Conservation (phyloP, 306 rosid genomes). For the Leucaena leucocephala region DNA sequence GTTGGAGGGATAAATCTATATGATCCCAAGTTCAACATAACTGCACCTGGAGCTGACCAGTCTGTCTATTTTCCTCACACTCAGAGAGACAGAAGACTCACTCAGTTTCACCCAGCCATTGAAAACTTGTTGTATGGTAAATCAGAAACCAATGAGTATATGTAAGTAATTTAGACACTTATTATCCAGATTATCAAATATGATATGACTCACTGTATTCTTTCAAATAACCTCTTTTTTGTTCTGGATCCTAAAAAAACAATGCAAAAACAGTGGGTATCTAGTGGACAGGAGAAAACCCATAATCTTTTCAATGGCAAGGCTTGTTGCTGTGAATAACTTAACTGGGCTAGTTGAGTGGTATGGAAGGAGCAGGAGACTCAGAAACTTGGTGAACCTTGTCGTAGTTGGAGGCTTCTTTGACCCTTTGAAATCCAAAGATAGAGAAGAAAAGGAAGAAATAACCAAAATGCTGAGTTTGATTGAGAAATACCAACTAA, state of each 20-base stretch:
- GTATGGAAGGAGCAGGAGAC: slow-evolving; percentile 77
- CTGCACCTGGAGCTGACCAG: slow-evolving; percentile 93
- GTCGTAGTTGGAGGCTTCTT: slow-evolving; percentile 95
- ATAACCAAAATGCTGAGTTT: slow-evolving; percentile 73
- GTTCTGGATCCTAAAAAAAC: neutral
- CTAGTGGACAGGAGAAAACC: slow-evolving; percentile 71
- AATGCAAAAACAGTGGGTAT: slow-evolving; percentile 60
- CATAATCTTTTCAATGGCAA: slow-evolving; percentile 88
- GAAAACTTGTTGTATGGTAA: slow-evolving; percentile 67
- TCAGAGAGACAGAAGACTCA: slow-evolving; percentile 56
- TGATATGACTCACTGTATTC: slow-evolving; percentile 3
- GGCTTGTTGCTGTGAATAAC: slow-evolving; percentile 88
- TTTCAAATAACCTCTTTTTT: slow-evolving; percentile 10
- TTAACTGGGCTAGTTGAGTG: slow-evolving; percentile 78
- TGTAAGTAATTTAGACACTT: slow-evolving; percentile 46
- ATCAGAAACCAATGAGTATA: slow-evolving; percentile 69
- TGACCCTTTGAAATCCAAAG: slow-evolving; percentile 84
- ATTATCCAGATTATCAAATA: neutral
- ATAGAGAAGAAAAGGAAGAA: slow-evolving; percentile 81
- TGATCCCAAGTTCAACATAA: slow-evolving; percentile 94
- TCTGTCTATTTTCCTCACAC: slow-evolving; percentile 76
- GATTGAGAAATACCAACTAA: slow-evolving; percentile 63
- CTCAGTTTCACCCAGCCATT: slow-evolving; percentile 61
- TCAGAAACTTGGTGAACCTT: slow-evolving; percentile 78
- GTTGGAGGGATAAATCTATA: slow-evolving; percentile 86